phyloP scores from a whole-genome alignment of 805 yeast species.

The Yamadazyma laniorum region DNA sequence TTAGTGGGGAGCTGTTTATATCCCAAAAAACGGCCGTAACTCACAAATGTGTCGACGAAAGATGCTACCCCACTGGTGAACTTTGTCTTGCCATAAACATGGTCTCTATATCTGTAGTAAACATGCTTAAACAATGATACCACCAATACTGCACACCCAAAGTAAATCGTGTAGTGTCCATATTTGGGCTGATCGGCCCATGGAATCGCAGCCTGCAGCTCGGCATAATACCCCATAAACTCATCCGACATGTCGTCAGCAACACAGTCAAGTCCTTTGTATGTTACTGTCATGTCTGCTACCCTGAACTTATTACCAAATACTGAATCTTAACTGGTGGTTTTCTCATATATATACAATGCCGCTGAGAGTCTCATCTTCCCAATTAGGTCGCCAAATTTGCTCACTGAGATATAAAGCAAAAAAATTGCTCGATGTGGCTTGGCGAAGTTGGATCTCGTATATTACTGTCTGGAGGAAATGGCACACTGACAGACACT shows the following conservation, averaged over 20 bases:
- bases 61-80: conserved; percentile 15
- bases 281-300: conserved; percentile 14
- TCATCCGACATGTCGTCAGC: conserved; percentile 25
- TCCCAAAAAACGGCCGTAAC: conserved; percentile 35
- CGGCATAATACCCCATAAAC: conserved; percentile 18
- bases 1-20: conserved; percentile 30
- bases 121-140: conserved; percentile 33
- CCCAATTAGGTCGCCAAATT: neutral
- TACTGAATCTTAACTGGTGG: neutral
- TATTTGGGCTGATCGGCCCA: conserved; percentile 28
- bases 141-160: conserved; percentile 36
- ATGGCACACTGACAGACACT: too few species aligned
- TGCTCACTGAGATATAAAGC: too few species aligned
- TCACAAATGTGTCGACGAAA: conserved; percentile 26
- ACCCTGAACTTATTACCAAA: neutral
- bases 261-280: conserved; percentile 40
- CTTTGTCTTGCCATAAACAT: conserved; percentile 14
- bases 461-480: too few species aligned
- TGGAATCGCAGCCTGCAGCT: conserved; percentile 31
- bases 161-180: conserved; percentile 40
- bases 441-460: too few species aligned
- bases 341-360: neutral
- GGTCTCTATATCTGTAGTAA: conserved; percentile 27
- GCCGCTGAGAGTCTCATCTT: neutral
- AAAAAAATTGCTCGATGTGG: neutral